A percentile compares a stretch with the other conserved stretches of the same genome.
Conservation (phyloP, 257 asterid species). For the Solanum chiquidenum region DNA sequence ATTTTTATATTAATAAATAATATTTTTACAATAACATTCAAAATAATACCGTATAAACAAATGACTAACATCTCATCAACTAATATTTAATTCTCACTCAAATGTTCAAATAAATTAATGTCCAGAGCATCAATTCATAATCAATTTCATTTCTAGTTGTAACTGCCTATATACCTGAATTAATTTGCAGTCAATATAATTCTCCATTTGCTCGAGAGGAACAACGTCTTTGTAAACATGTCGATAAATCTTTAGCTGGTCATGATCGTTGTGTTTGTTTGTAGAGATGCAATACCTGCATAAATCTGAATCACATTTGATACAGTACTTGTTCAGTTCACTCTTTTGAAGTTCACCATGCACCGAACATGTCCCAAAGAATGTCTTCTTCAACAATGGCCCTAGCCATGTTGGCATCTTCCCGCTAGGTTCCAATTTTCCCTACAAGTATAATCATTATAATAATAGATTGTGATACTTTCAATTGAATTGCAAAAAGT, state of each 20-base stretch:
- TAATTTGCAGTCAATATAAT: constrained; percentile 7
- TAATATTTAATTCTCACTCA: neutral
- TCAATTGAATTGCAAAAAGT: neutral
- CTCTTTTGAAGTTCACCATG: constrained; percentile 19
- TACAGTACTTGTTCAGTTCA: constrained; percentile 28
- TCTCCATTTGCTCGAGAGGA: constrained; percentile 8
- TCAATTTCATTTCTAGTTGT: neutral
- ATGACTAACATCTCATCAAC: neutral
- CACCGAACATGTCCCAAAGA: constrained; percentile 23
- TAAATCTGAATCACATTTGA: constrained; percentile 14
- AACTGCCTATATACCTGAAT: constrained; percentile 1
- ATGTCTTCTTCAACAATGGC: constrained; percentile 10
- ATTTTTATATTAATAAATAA: neutral
- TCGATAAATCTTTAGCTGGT: constrained; percentile 10
- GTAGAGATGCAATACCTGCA: constrained; percentile 23
- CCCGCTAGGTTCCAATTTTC: neutral
- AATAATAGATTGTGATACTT: neutral
- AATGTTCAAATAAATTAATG: neutral
- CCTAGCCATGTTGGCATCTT: constrained; percentile 21
- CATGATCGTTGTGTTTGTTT: constrained; percentile 14
- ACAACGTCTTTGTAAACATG: constrained; percentile 24
- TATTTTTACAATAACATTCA: neutral
- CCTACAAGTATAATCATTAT: neutral
- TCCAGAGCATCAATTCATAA: neutral
- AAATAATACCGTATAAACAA: neutral